Conservation (phyloP, 208 protist species). For the Angomonas ambiguus region DNA sequence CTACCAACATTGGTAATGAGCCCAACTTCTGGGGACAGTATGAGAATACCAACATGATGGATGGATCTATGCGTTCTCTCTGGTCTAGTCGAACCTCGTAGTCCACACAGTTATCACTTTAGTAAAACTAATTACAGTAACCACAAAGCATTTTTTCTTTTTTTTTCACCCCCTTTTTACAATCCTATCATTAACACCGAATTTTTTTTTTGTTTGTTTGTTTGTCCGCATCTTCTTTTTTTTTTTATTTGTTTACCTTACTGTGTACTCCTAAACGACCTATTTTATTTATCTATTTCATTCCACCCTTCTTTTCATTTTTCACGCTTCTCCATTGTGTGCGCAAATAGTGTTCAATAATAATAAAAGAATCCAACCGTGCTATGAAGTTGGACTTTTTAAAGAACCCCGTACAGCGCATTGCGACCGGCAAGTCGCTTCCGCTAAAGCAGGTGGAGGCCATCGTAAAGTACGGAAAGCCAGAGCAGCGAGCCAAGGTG, state of each 20-base stretch:
- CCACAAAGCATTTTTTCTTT: slow-evolving; percentile 9
- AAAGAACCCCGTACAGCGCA: slow-evolving; percentile 79
- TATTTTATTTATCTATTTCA: neutral
- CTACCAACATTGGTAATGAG: slow-evolving; percentile 79
- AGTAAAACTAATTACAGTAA: neutral
- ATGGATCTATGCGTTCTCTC: slow-evolving; percentile 66
- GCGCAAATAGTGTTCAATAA: too few relatives aligned
- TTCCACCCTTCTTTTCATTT: neutral
- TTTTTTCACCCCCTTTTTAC: slow-evolving; percentile 17
- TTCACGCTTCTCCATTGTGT: slow-evolving; percentile 8
- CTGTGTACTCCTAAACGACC: neutral
- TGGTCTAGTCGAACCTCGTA: slow-evolving; percentile 71
- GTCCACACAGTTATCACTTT: neutral
- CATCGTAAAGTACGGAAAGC: slow-evolving; percentile 75
- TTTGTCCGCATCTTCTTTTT: too few relatives aligned
- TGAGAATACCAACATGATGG: slow-evolving; percentile 41
- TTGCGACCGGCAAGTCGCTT: slow-evolving; percentile 73
- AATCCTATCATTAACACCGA: neutral
- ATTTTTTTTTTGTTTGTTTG: neutral
- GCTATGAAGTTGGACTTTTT: slow-evolving; percentile 84
- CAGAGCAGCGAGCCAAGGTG: slow-evolving; percentile 78
- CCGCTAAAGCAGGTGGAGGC: slow-evolving; percentile 87
- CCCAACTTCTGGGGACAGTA: slow-evolving; percentile 72
- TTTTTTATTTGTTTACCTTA: neutral
- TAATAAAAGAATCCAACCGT: too few relatives aligned